A percentile compares a stretch with the other conserved stretches of the same genome.
phyloP scores from a whole-genome alignment of 257 asterid genomes.

The Thymus mandschuricus region DNA sequence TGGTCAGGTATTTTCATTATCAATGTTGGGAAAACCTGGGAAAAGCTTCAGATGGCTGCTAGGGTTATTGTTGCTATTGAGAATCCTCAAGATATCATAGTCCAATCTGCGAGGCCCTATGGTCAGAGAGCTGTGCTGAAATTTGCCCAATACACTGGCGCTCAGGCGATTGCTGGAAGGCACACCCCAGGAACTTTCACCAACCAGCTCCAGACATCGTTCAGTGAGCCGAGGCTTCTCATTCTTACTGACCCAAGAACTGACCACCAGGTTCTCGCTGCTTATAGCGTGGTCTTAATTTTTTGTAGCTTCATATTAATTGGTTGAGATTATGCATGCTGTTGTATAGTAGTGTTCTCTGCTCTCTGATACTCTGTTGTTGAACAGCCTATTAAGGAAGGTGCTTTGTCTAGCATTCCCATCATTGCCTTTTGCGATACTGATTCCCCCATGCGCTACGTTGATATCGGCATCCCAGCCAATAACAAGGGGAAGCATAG shows the following conservation, averaged over 20 bases:
- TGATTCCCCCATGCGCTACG: constrained; percentile 56
- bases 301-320: background rate
- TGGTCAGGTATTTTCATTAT: constrained; percentile 47
- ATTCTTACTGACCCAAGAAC: constrained; percentile 50
- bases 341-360: background rate
- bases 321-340: background rate
- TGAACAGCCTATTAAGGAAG: constrained; percentile 54
- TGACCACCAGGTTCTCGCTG: constrained; percentile 41
- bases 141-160: constrained; percentile 52
- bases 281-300: background rate
- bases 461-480: constrained; percentile 60
- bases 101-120: constrained; percentile 54
- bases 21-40: constrained; percentile 53
- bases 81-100: constrained; percentile 54
- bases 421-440: constrained; percentile 58
- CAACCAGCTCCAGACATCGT: constrained; percentile 48
- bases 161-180: constrained; percentile 51
- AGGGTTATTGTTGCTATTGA: constrained; percentile 51
- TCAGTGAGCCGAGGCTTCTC: constrained; percentile 52
- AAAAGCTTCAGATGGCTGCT: constrained; percentile 53
- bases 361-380: background rate
- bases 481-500: constrained; percentile 61
- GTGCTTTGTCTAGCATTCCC: constrained; percentile 51
- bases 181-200: constrained; percentile 56
- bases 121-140: constrained; percentile 57